Conservation (phyloP, 1,284 basidiomycete genomes). For the Tilletiopsis washingtonensis region DNA sequence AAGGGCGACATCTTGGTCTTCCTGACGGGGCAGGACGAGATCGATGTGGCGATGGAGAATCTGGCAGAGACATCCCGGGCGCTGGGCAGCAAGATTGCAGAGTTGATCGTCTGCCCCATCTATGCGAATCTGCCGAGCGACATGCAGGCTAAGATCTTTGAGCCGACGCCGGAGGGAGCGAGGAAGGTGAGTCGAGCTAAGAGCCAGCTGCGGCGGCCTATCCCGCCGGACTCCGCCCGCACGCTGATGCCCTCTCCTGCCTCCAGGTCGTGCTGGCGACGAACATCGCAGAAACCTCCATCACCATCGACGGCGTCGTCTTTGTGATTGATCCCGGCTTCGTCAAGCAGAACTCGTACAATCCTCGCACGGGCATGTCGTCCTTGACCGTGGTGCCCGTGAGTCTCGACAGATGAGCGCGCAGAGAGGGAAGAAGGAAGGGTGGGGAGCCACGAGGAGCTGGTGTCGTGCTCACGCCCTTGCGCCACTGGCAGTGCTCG, state of each 20-base stretch:
- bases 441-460: no score
- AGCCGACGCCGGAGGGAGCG: conserved; percentile 91
- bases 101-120: conserved; percentile 91
- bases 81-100: conserved; percentile 88
- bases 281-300: conserved; percentile 67
- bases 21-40: conserved; percentile 97
- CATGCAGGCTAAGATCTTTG: conserved; percentile 99
- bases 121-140: conserved; percentile 97
- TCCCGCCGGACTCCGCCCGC: background rate
- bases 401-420: no score
- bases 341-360: conserved; percentile 47
- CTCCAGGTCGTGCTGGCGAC: conserved; percentile 79
- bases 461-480: conserved; percentile 21
- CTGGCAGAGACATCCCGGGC: conserved; percentile 88
- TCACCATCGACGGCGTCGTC: conserved; percentile 47
- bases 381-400: conserved; percentile 52
- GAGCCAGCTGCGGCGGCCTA: background rate
- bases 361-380: conserved; percentile 45
- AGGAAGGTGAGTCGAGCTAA: conserved; percentile 57
- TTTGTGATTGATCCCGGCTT: conserved; percentile 47
- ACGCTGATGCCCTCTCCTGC: background rate
- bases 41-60: conserved; percentile 87
- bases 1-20: conserved; percentile 98
- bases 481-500: conserved; percentile 61
- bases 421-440: no score